phyloP scores from a whole-genome alignment of 805 yeast species.

The Candida ulmi region DNA sequence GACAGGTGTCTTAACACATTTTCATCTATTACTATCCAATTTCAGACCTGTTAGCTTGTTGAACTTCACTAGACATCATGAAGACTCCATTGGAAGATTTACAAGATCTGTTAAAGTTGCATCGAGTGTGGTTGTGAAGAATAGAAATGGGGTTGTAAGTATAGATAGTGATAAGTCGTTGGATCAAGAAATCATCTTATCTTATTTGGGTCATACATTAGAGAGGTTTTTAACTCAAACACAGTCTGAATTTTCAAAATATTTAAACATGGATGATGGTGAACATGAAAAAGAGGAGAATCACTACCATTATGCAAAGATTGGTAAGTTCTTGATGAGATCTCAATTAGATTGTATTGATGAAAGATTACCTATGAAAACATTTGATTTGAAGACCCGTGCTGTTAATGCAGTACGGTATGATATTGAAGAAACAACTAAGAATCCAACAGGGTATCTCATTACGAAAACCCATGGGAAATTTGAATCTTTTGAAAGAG shows the following conservation, averaged over 20 bases:
- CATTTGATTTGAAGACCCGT: constrained; percentile 87
- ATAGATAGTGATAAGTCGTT: constrained; percentile 66
- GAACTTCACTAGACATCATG: constrained; percentile 40
- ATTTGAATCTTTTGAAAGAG: constrained; percentile 80
- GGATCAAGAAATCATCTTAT: constrained; percentile 61
- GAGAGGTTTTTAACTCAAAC: constrained; percentile 70
- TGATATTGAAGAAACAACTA: constrained; percentile 54
- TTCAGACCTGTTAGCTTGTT: constrained; percentile 46
- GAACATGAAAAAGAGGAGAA: constrained; percentile 13
- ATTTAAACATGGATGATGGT: constrained; percentile 14
- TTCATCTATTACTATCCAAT: constrained; percentile 68
- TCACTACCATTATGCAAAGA: constrained; percentile 68
- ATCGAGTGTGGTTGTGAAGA: constrained; percentile 48
- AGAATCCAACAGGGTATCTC: constrained; percentile 49
- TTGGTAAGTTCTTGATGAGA: constrained; percentile 70
- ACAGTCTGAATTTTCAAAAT: constrained; percentile 42
- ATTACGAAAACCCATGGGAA: constrained; percentile 56
- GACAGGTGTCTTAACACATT: constrained; percentile 69
- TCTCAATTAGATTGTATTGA: constrained; percentile 89
- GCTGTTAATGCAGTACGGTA: constrained; percentile 85
- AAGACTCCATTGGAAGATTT: constrained; percentile 27
- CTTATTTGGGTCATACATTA: constrained; percentile 71
- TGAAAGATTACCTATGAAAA: constrained; percentile 73
- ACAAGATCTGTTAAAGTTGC: constrained; percentile 42
- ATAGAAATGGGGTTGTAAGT: constrained; percentile 40